These are phyloP conservation scores for Solanum chilense DNA, from an alignment of 257 asterid genomes.

Conservation along the genomic window DNA sequence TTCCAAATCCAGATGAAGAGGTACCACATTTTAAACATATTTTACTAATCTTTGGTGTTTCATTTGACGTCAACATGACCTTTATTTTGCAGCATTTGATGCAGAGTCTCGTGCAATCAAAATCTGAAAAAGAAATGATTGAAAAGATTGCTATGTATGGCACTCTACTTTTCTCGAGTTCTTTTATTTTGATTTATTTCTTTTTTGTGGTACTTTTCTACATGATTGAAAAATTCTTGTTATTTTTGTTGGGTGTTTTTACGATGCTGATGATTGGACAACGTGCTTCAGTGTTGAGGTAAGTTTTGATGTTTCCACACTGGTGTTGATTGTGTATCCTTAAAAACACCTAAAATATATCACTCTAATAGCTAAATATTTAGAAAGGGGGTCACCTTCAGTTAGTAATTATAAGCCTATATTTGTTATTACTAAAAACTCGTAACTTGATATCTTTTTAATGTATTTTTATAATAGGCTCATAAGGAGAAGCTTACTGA, in stretches of 20 bases:
- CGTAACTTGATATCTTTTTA: not conserved
- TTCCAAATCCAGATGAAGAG: constrained; percentile 27
- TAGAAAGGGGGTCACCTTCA: no score
- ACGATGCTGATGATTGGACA: constrained; percentile 3
- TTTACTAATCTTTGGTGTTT: not conserved
- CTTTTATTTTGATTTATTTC: constrained; percentile 1
- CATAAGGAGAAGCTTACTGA: not conserved
- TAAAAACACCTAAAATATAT: no score
- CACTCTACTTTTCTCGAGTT: not conserved
- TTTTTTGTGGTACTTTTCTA: not conserved
- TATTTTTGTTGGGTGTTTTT: not conserved
- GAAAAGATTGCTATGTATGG: constrained; percentile 45
- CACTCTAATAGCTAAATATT: no score
- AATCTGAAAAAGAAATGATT: constrained; percentile 41
- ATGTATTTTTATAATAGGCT: not conserved
- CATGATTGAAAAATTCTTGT: not conserved
- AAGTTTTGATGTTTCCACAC: not conserved
- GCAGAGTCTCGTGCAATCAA: constrained; percentile 34
- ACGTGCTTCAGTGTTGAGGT: not conserved
- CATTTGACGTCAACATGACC: not conserved
- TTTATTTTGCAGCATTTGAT: constrained; percentile 27
- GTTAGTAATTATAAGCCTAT: no score
- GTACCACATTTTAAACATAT: constrained; percentile 2
- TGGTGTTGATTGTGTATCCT: no score
- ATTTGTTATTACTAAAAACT: not conserved